Base-by-base conservation (phyloP, 176 grass and related monocot species). In the Aegilops sharonensis region DNA sequence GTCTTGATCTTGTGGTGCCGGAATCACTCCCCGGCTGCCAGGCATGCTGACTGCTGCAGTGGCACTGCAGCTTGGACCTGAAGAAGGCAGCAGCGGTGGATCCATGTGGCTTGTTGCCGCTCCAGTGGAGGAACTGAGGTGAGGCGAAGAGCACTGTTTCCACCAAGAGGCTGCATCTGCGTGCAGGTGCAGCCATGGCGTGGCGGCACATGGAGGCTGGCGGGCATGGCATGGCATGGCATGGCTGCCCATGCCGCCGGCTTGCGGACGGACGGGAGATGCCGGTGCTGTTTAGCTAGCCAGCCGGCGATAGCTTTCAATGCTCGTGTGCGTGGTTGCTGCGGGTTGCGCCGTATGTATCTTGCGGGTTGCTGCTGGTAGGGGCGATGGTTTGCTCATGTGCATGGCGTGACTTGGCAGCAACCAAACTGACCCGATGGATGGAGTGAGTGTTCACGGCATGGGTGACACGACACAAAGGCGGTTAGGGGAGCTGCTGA, bases 361-460 rank as follows among this genome's bases (percentile, higher is more conserved):
- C n/a, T n/a, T n/a, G n/a, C n/a, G n/a, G n/a, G n/a, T n/a, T n/a
- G n/a, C n/a, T n/a, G n/a, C n/a, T n/a, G n/a, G n/a, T n/a, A n/a
- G n/a, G n/a, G n/a, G n/a, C n/a, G n/a, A 79, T 68, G 85, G 84
- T 66, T 66, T 15, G 84, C 43, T 87, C 89, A 90, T 87, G 85
- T 68, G 80, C 80, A 64, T 36, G 80, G 54, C 34, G 84, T 83
- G 84, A 87, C 68, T 21, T 24, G 68, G 77, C 81, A 81, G 0
- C 62, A 64, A 52, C 17, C 48, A 52, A 57, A 57, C 54, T 21
- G 54, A 57, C 52, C 21, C 0, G n/a, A n/a, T n/a, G 1, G 42
- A 43, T 29, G 59, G 25, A 50, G 45, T 12, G 42, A 10, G 21
- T 4, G 18, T 3, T 21, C 47, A 25, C 12, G 61, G 47, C 84